These are phyloP conservation scores for Chiua virens DNA, from an alignment of 768 basidiomycete species.

Conservation along the genomic window DNA sequence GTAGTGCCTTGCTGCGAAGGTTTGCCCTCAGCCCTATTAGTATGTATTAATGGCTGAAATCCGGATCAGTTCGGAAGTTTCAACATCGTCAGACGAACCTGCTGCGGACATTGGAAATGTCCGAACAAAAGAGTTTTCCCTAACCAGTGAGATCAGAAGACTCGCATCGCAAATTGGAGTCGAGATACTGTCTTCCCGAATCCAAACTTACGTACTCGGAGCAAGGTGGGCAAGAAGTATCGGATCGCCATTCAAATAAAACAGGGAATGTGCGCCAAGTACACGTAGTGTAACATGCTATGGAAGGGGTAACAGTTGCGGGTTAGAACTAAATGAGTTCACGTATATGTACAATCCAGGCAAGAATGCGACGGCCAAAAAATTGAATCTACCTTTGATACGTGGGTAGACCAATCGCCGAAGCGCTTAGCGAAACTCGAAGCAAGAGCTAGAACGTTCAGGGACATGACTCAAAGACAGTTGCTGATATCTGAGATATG, in stretches of 20 bases:
- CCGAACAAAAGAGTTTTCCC: no score
- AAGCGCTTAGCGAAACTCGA: slow-evolving; percentile 75
- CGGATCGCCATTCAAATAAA: neutral
- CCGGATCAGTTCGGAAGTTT: no score
- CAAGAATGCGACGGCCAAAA: neutral
- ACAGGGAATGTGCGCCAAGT: slow-evolving; percentile 15
- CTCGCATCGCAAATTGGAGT: no score
- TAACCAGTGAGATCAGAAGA: no score
- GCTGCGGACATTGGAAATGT: no score
- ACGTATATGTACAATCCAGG: slow-evolving; percentile 16
- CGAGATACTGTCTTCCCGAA: no score
- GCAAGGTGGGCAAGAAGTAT: neutral
- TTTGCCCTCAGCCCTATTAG: no score
- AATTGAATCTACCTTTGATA: neutral
- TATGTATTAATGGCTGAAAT: no score
- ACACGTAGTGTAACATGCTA: slow-evolving; percentile 18
- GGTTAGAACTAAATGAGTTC: slow-evolving; percentile 10
- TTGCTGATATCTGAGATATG: slow-evolving; percentile 74
- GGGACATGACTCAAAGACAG: slow-evolving; percentile 79
- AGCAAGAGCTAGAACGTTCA: slow-evolving; percentile 69
- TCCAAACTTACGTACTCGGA: neutral
- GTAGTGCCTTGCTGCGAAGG: no score
- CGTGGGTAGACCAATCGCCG: neutral
- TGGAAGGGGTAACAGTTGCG: slow-evolving; percentile 20
- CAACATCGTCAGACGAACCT: no score